Evolutionary conservation across 148 eudicot species (phyloP).

Genomic region (Rhododendron simsii): DNA sequence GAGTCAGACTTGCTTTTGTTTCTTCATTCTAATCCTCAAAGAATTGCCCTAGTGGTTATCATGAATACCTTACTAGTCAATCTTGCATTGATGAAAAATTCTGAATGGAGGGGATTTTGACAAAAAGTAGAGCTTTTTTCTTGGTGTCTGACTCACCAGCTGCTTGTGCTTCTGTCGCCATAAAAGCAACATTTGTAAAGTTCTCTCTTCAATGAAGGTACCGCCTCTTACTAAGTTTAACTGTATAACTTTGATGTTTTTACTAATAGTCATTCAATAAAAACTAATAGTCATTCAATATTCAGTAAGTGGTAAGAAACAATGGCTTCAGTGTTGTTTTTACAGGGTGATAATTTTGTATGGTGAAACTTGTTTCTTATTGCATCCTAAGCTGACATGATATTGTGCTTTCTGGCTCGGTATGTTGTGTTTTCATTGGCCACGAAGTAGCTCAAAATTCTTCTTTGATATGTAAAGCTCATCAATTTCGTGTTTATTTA

Average conservation of each 20-base stretch:
- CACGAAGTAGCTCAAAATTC: neutral
- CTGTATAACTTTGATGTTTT: neutral
- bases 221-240: neutral
- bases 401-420: neutral
- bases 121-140: neutral
- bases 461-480: neutral
- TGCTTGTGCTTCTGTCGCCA: conserved; percentile 18
- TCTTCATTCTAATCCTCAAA: conserved; percentile 6
- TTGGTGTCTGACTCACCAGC: conserved; percentile 15
- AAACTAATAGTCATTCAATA: too few species aligned
- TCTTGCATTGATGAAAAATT: neutral
- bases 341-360: neutral
- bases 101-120: conserved; percentile 1
- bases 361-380: neutral
- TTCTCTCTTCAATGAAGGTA: neutral
- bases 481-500: neutral
- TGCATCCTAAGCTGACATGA: neutral
- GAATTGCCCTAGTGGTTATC: neutral
- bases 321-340: neutral
- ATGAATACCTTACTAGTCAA: neutral
- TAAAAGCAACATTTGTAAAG: conserved; percentile 10
- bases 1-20: conserved; percentile 5
- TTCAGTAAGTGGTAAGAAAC: neutral
- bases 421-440: neutral
- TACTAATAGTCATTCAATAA: neutral